Conservation (phyloP, 345 rosid species). For the Syzygium aromaticum region DNA sequence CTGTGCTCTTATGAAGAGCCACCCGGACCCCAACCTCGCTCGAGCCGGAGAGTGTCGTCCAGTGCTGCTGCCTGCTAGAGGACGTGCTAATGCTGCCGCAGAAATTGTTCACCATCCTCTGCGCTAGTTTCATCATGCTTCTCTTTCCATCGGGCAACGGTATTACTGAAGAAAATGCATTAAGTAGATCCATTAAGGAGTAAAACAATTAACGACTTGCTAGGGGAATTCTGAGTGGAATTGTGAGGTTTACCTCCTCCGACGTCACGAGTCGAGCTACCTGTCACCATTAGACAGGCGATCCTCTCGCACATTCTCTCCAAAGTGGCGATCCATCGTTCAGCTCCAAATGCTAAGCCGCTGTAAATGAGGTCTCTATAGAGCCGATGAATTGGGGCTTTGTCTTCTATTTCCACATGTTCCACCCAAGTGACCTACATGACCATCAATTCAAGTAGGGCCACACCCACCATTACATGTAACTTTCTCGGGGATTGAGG, state of each 20-base stretch:
- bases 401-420: constrained; percentile 80
- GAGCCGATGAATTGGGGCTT: constrained; percentile 37
- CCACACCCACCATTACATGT: neutral
- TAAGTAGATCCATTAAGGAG: neutral
- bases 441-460: neutral
- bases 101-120: constrained; percentile 80
- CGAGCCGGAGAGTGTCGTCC: constrained; percentile 58
- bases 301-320: constrained; percentile 85
- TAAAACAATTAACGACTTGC: neutral
- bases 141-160: constrained; percentile 83
- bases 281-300: constrained; percentile 65
- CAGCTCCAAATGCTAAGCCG: constrained; percentile 89
- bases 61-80: constrained; percentile 35
- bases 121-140: constrained; percentile 96
- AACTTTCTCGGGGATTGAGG: neutral
- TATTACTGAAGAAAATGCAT: constrained; percentile 37
- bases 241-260: constrained; percentile 57
- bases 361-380: constrained; percentile 55
- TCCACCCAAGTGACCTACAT: constrained; percentile 91
- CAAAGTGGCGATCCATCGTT: constrained; percentile 68
- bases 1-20: constrained; percentile 65
- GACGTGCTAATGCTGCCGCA: constrained; percentile 80
- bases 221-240: neutral
- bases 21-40: constrained; percentile 77
- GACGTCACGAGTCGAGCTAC: constrained; percentile 55